Evolutionary conservation across 345 rosid genomes (phyloP).

Genomic region (Iberis pinnata): DNA sequence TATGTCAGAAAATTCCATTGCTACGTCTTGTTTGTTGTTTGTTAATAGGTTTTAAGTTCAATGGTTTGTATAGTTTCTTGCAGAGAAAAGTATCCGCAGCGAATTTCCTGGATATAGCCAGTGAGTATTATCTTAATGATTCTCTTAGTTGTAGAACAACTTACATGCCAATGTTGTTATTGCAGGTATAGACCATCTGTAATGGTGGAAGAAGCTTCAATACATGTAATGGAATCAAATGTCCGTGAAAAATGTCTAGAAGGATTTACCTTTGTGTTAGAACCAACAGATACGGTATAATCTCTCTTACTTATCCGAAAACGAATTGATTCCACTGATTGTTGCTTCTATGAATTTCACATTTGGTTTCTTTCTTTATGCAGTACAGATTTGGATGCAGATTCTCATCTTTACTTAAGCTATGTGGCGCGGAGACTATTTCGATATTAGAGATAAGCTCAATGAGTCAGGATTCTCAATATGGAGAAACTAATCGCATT

Average conservation of each 20-base stretch:
- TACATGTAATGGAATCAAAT: slow-evolving; percentile 53
- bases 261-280: slow-evolving; percentile 65
- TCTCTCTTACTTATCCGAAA: slow-evolving; percentile 13
- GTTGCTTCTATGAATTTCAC: neutral
- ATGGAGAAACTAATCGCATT: slow-evolving; percentile 37
- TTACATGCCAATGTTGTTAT: neutral
- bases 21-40: neutral
- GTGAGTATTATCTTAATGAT: slow-evolving; percentile 47
- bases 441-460: slow-evolving; percentile 45
- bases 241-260: slow-evolving; percentile 61
- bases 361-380: slow-evolving; percentile 14
- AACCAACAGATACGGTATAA: slow-evolving; percentile 45
- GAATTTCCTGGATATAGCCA: slow-evolving; percentile 58
- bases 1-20: slow-evolving; percentile 23
- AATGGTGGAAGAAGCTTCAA: slow-evolving; percentile 48
- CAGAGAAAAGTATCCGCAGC: slow-evolving; percentile 52
- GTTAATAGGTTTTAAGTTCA: slow-evolving; percentile 20
- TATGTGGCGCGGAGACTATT: slow-evolving; percentile 56
- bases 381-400: slow-evolving; percentile 64
- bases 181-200: slow-evolving; percentile 54
- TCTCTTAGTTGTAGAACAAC: slow-evolving; percentile 13
- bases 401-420: slow-evolving; percentile 42
- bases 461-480: slow-evolving; percentile 54
- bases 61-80: slow-evolving; percentile 47
- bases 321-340: neutral